phyloP scores from a whole-genome alignment of 2,329 filamentous ascomycete species.

The Penicillium sp. region DNA sequence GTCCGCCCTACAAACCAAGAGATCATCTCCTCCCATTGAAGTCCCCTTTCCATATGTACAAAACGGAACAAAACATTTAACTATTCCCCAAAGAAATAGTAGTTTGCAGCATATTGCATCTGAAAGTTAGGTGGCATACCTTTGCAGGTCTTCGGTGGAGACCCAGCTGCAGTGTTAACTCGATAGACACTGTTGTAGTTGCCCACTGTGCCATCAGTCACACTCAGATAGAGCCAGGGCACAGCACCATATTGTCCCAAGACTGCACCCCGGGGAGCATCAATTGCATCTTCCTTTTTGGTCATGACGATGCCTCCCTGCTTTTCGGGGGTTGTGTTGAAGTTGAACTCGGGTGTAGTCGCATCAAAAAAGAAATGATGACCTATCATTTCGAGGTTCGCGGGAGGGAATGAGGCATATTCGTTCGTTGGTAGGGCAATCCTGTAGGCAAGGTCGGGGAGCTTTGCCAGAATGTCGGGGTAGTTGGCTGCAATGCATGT shows the following conservation, averaged over 20 bases:
- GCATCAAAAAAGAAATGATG: slow-evolving; percentile 76
- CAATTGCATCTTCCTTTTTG: slow-evolving; percentile 59
- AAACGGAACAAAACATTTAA: background rate
- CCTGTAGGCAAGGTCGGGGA: slow-evolving; percentile 68
- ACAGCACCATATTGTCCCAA: slow-evolving; percentile 67
- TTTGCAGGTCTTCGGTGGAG: slow-evolving; percentile 69
- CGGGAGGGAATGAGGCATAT: slow-evolving; percentile 46
- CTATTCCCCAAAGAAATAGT: slow-evolving; percentile 57
- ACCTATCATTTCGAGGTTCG: slow-evolving; percentile 65
- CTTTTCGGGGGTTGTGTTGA: slow-evolving; percentile 56
- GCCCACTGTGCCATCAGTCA: slow-evolving; percentile 56
- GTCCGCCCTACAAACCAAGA: slow-evolving; percentile 7
- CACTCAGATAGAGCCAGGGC: slow-evolving; percentile 71
- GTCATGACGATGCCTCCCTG: slow-evolving; percentile 59
- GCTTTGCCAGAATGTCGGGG: slow-evolving; percentile 62
- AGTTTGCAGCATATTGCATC: slow-evolving; percentile 80
- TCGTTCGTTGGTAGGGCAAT: slow-evolving; percentile 55
- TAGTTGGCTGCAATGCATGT: slow-evolving; percentile 72
- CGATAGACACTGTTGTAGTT: slow-evolving; percentile 75
- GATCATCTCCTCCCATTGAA: slow-evolving; percentile 9
- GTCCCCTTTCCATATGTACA: slow-evolving; percentile 17
- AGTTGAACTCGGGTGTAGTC: slow-evolving; percentile 76
- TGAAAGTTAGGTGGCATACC: slow-evolving; percentile 64
- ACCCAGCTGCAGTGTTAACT: slow-evolving; percentile 78
- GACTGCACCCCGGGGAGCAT: slow-evolving; percentile 63